Evolutionary conservation across 208 protist species (phyloP), one percentile per base, ranked within the genome.

Genomic region (Acanthamoeba castellanii): DNA sequence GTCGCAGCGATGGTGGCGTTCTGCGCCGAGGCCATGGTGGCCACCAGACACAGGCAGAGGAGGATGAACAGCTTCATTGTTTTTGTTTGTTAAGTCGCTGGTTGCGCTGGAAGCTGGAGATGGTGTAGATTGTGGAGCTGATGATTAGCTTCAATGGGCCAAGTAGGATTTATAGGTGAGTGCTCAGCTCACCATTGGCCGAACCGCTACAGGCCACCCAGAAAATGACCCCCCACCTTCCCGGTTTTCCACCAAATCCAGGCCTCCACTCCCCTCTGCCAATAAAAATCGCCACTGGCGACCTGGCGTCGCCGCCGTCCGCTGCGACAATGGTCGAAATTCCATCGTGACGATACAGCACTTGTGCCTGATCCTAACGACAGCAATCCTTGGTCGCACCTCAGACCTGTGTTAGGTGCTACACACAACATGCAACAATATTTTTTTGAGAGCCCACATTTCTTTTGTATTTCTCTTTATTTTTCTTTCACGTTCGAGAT

Each of bases 201-300:
- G 4, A 1, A 0, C 16, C 45, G 32, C 47, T 34, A 14, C 45
- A 85, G 76, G 42, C 16, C 18, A 32, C 2, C 13, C 25, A 20
- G 76, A 85, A 85, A 59, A 5, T 57, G 76, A 6, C 13, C 76
- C 68, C 68, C 34, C 11, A 16, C n/a, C 68, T 32, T 76, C 68
- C 68, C 76, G 11, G 76, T 57, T 85, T 85, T 85, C 76, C 76
- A 22, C 76, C 76, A 57, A 50, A 85, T 85, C 76, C 76, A 59
- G 76, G 7, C 68, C 14, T 42, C 68, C 30, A 76, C 34, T 76
- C 20, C 7, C 59, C 20, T 18, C 25, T 66, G 59, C 20, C 20
- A 3, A 66, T 66, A 64, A 64, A 74, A 45, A 25, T 20, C 27
- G 68, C 68, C 68, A 32, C 20, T 66, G 59, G 27, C 3, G 68